Conservation (phyloP, 202 grass and related monocot species). For the Tripidium arundinaceum region DNA sequence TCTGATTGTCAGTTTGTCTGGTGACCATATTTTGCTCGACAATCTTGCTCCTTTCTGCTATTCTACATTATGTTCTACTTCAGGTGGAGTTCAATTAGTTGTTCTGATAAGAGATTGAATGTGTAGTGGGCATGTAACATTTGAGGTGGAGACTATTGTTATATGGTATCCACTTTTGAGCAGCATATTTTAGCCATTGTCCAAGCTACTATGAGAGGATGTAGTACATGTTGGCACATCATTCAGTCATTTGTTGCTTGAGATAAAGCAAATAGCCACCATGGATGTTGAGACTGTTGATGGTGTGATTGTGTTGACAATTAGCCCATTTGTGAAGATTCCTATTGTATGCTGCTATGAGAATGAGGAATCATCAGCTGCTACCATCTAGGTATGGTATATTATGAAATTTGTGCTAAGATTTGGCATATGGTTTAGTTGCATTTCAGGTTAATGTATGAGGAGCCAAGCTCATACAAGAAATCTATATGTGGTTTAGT, state of each 20-base stretch:
- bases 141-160: neutral
- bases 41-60: neutral
- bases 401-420: neutral
- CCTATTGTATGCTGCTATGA: neutral
- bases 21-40: neutral
- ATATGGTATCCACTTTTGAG: neutral
- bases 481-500: neutral
- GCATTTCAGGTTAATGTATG: neutral
- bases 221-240: neutral
- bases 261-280: neutral
- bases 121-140: neutral
- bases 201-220: neutral
- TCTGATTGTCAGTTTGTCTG: neutral
- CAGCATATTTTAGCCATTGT: neutral
- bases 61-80: neutral
- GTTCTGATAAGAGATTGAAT: neutral
- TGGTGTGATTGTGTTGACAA: neutral
- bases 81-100: neutral
- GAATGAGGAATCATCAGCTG: neutral
- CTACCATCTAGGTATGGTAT: neutral
- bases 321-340: neutral
- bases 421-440: neutral
- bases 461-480: neutral
- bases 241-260: neutral
- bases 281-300: neutral